phyloP scores from a whole-genome alignment of 176 grass and related monocot genomes.

The Raddia distichophylla region DNA sequence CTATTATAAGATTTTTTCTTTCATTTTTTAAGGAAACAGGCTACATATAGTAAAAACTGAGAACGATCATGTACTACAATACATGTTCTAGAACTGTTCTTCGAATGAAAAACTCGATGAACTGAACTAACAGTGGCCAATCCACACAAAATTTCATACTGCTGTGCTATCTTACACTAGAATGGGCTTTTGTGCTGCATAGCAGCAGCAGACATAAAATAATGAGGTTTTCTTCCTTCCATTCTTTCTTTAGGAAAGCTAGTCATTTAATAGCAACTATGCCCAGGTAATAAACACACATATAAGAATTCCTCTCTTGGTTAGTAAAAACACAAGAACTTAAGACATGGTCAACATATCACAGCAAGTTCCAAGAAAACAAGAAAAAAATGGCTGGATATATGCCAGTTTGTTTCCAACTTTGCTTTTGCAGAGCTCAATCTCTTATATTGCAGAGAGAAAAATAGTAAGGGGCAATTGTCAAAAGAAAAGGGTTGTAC shows the following conservation, averaged over 20 bases:
- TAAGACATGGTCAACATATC: background rate
- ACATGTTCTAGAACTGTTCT: background rate
- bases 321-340: background rate
- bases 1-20: background rate
- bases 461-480: background rate
- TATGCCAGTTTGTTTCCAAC: background rate
- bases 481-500: slow-evolving; percentile 45
- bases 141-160: background rate
- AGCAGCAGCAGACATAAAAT: background rate
- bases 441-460: slow-evolving; percentile 7
- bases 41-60: background rate
- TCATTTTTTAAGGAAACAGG: background rate
- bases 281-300: background rate
- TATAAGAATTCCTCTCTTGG: background rate
- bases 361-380: background rate
- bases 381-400: background rate
- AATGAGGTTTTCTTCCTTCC: background rate
- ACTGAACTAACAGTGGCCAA: background rate
- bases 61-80: slow-evolving; percentile 5
- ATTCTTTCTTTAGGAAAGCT: background rate
- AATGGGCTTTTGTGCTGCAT: slow-evolving; percentile 3
- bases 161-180: background rate
- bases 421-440: background rate
- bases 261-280: background rate
- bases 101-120: slow-evolving; percentile 14